Base-by-base conservation (phyloP, 495 filamentous ascomycete genomes). In the Podospora bellae-mahoneyi region DNA sequence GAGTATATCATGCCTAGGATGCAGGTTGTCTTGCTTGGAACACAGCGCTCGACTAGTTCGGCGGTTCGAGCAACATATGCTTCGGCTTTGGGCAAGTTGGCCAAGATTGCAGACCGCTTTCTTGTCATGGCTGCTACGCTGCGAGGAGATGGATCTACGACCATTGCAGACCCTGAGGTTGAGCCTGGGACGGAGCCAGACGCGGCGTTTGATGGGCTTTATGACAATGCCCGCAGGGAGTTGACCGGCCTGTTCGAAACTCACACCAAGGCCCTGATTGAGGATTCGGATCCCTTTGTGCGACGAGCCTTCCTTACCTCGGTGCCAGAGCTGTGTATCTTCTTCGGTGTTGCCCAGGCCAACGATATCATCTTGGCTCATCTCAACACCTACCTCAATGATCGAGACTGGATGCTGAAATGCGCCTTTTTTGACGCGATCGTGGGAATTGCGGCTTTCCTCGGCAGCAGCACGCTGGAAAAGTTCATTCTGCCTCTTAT, bases 401-500 rank as follows among this genome's bases (percentile, higher is more conserved):
- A 97, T 72, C 86, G 88, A 64, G 94, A 98, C 74, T 99, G 96
- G 96, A 91, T 92, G 76, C 81, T 99, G 26, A 97, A 97, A 76
- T 97, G 92, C 74, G 93, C 96, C 20, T 98, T 98, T 75, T 97
- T 99, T 70, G 92, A 96, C 69, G 92, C 94, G 0, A 94, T 98
- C 20, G 91, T 97, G 20, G 94, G 94, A 10, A 95, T 99, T 65
- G 92, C 93, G 16, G 87, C 91, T 0, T 97, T 96, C 69, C 83
- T 98, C 54, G 96, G 96, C 5, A 91, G 89, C 61, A 89, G 86
- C 16, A 94, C 90, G 66, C 78, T 98, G 64, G 96, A 99, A 77
- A 94, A 96, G 68, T 99, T 96, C 73, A 96, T 98, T 60, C 84
- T 99, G 54, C 96, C 96, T 1, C 80, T 99, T 15, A 97, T 99